Percentiles rank a stretch among this genome's conserved stretches.
Evolutionary conservation across 2,329 filamentous ascomycete species (phyloP).

Genomic region (Verticillium albo-atrum): DNA sequence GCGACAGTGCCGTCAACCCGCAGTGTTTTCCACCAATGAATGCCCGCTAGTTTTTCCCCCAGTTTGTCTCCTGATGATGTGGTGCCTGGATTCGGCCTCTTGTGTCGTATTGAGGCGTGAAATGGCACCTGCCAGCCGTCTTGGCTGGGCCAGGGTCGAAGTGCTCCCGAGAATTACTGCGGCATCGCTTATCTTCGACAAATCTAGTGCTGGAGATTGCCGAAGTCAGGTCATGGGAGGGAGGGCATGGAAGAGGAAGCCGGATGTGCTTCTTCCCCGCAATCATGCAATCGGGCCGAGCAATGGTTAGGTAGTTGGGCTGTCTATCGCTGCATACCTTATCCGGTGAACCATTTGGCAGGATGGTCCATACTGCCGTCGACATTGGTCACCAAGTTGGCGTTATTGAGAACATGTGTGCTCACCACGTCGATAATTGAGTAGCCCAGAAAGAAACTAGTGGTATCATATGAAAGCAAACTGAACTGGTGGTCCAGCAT

Average conservation of each 20-base stretch:
- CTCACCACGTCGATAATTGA: too few relatives aligned
- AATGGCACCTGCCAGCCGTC: background rate
- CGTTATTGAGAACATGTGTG: too few relatives aligned
- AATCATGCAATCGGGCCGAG: background rate
- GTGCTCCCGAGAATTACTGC: background rate
- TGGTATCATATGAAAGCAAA: too few relatives aligned
- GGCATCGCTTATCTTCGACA: background rate
- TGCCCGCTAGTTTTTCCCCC: too few relatives aligned
- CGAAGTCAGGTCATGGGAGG: background rate
- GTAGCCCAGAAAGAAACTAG: background rate
- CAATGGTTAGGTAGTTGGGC: background rate
- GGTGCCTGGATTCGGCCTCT: background rate
- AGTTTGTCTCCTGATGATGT: background rate
- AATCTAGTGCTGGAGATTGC: background rate
- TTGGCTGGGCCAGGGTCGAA: background rate
- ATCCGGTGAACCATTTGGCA: too few relatives aligned
- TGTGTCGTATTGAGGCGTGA: background rate
- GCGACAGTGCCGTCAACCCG: too few relatives aligned
- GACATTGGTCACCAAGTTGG: too few relatives aligned
- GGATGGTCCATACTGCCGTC: too few relatives aligned
- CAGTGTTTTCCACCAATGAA: background rate
- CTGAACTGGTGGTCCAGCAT: too few relatives aligned
- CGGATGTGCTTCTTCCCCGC: background rate
- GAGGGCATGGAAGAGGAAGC: background rate
- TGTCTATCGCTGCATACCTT: too few relatives aligned